A percentile compares a stretch with the other conserved stretches of the same genome.
Evolutionary conservation across 139 green algal genomes (phyloP).

Genomic region (Chlamydomonas sphaeroides): DNA sequence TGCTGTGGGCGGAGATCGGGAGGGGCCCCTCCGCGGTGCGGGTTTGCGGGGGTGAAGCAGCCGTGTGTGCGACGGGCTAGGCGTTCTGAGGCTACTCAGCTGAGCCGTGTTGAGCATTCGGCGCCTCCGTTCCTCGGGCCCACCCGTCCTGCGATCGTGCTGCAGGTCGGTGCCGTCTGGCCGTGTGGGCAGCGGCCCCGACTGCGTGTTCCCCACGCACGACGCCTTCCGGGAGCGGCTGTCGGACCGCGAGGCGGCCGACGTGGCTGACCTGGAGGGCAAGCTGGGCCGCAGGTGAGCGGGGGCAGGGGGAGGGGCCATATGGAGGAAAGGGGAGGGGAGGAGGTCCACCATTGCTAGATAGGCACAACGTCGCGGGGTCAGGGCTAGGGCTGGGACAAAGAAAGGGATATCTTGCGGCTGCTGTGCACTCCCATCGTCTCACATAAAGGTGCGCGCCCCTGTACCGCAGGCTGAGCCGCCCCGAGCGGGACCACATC

Average conservation of each 20-base stretch:
- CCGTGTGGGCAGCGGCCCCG: constrained; percentile 80
- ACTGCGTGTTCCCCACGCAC: constrained; percentile 87
- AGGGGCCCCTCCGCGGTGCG: no score
- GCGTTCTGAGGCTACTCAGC: no score
- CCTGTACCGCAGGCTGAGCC: constrained; percentile 71
- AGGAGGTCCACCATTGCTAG: background rate
- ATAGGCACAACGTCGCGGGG: no score
- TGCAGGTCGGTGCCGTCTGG: constrained; percentile 89
- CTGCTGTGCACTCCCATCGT: no score
- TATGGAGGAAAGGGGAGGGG: background rate
- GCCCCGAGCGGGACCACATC: constrained; percentile 78
- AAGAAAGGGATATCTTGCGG: no score
- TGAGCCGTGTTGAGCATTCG: no score
- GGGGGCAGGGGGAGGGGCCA: background rate
- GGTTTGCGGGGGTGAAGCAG: background rate
- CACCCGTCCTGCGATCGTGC: no score
- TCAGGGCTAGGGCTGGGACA: no score
- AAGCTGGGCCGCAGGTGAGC: constrained; percentile 74
- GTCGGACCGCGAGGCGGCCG: constrained; percentile 73
- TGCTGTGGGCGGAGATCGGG: no score
- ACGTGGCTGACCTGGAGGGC: constrained; percentile 74
- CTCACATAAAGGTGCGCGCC: no score
- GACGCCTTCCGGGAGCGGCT: constrained; percentile 93
- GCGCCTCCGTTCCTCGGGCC: no score
- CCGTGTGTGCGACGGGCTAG: background rate